Base-by-base conservation (phyloP, 352 stramenopile genomes). In the Phytophthora vignae region DNA sequence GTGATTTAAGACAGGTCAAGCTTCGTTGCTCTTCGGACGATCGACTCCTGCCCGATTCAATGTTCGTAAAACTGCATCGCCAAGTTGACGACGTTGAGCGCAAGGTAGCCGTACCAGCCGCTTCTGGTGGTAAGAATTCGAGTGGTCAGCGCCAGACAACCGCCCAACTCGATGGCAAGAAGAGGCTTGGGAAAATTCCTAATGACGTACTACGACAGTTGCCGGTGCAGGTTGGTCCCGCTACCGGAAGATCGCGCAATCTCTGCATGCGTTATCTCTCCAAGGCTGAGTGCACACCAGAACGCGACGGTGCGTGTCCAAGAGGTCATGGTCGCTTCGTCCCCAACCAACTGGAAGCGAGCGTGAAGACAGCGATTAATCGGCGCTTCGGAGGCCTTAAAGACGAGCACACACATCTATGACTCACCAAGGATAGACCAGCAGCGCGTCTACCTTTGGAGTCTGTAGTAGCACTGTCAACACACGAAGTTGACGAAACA, bases 311-410 rank as follows among this genome's bases (percentile, higher is more conserved):
- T 3, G 29, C 29, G 29, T 65, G 27, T n/a, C 46, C 46, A n/a
- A 65, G 58, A 15, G 58, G 48, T 21, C 58, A 44, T n/a, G 58
- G 17, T 14, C 58, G 57, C 21, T 65, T 65, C 58, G 46, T 65
- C 31, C 58, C 58, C 2, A 36, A 56, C 15, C 33, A 44, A 31
- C 33, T 60, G 17, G 29, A 17, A 1, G n/a, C 44, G 33, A 8
- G 14, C 4, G 31, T 60, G 17, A 44, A 60, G 33, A 27, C 25
- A 9, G 54, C 49, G 31, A 60, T 60, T 17, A 46, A 33, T 19
- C 42, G 31, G 44, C 17, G 54, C 7, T 59, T 44, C 27, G 27
- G n/a, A 5, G 54, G 31, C 1, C 10, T 60, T 17, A 60, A 60
- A 15, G 11, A 44, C 12, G 54, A 60, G 14, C 3, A 49, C 33